Percentiles rank a stretch among this genome's conserved stretches.
These are phyloP conservation scores for Penicillium angulare DNA, from an alignment of 495 filamentous ascomycete species.

Conservation along the genomic window DNA sequence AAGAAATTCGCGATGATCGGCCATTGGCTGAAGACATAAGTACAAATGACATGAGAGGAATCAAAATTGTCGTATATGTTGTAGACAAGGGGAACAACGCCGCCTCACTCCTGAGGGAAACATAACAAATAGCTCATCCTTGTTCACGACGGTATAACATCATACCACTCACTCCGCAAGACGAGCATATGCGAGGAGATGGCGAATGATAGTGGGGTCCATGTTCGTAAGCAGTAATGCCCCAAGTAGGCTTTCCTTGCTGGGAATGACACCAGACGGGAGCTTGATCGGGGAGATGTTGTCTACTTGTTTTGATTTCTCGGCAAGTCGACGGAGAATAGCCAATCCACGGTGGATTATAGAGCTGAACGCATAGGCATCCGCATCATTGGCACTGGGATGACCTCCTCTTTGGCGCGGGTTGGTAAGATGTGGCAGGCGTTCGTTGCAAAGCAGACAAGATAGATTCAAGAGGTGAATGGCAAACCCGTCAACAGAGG, in stretches of 20 bases:
- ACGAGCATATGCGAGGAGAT: conserved; percentile 69
- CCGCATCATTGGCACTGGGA: no score
- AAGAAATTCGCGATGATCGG: conserved; percentile 14
- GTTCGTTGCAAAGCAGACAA: conserved; percentile 64
- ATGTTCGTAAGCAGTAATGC: conserved; percentile 63
- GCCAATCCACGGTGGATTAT: conserved; percentile 70
- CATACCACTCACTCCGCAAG: conserved; percentile 49
- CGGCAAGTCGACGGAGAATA: conserved; percentile 65
- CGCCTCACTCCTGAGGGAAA: not conserved
- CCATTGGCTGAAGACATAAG: conserved; percentile 29
- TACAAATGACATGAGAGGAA: conserved; percentile 33
- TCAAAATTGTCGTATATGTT: conserved; percentile 25
- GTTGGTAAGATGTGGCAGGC: conserved; percentile 34
- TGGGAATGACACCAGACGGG: conserved; percentile 65
- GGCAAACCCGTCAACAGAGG: conserved; percentile 82
- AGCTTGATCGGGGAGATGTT: conserved; percentile 42
- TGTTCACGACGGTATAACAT: not conserved
- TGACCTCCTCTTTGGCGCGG: conserved; percentile 32
- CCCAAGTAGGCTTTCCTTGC: conserved; percentile 66
- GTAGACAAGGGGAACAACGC: conserved; percentile 1
- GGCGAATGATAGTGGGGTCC: conserved; percentile 61
- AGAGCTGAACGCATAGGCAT: conserved; percentile 46
- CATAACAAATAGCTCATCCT: not conserved
- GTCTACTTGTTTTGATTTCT: conserved; percentile 67
- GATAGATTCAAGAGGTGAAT: conserved; percentile 72